Base-by-base conservation (phyloP, 2,329 filamentous ascomycete species). In the Aspergillus latus region DNA sequence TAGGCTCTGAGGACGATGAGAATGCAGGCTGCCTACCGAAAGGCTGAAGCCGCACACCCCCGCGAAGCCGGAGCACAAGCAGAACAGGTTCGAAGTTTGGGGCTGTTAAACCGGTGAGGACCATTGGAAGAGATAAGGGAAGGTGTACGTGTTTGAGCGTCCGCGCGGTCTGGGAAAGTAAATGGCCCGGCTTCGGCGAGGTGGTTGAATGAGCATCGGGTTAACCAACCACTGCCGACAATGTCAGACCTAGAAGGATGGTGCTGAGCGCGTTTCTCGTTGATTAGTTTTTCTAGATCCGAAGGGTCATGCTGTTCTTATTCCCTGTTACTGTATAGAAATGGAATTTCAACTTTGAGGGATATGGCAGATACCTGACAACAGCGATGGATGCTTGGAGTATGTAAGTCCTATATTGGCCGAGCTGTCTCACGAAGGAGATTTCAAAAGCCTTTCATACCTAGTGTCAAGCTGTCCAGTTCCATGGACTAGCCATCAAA, bases 51-150 rank as follows among this genome's bases (percentile, higher is more conserved):
- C 55, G 82, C 88, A 66, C 86, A 88, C 66, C 83, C 88, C 61
- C 85, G 90, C 78, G 90, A 94, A 72, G 87, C 90, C 69, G 88
- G 86, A 57, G 91, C 91, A 59, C 92, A 84, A 62, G 89, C 89
- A 4, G 90, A 89, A 58, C 86, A 94, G 80, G 95, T 97, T 81
- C 83, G 91, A 74, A 92, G 88, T 73, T 75, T 97, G 60, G 93
- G 93, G 44, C 76, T 97, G 63, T 70, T 97, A 66, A 87, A 47
- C 21, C 44, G 44, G 29, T 47, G 44, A 47, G 30, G 15, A 30
- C 5, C 8, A 11, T 15, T 2, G 15, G 8, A 21, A 34, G 29
- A 88, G 69, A 91, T 91, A 21, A 52, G 30, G 36, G 37, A 43
- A 34, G 49, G 28, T 37, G 40, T 29, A 45, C 13, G 11, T 26